Base-by-base conservation (phyloP, 306 rosid species). In the Myrica gale region DNA sequence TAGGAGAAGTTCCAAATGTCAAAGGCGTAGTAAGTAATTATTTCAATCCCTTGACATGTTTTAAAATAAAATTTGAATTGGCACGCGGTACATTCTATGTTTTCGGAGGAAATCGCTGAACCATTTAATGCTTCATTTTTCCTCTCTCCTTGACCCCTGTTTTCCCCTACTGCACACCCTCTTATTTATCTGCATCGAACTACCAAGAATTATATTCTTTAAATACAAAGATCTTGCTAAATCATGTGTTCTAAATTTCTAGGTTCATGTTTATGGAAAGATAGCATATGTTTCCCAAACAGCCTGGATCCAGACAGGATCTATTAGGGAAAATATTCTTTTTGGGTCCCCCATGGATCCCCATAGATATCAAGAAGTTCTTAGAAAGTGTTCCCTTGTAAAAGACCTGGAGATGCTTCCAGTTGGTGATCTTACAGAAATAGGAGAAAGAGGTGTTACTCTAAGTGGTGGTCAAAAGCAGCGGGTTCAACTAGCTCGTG, bases 201-300 rank as follows among this genome's bases (percentile, higher is more conserved):
- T 39, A 65, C 68, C 6, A 5, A n/a, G 48, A 41, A 39, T 42
- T 17, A n/a, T 20, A 56, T 20, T 51, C 7, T 1, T 7, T 5
- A 42, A 17, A 65, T 39, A 41, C 16, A 39, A 17, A 16, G 6
- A 63, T 42, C 69, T 39, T 65, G 69, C 48, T 65, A 65, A 65
- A 65, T 9, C 19, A 39, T 9, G 4, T 42, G 47, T 42, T 39
- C 21, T 65, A 41, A 41, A 65, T 43, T 41, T 84, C 47, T 85
- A 89, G 91, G 82, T 85, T 78, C 78, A 71, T 65, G 78, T 74
- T 43, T 69, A 67, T 73, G 90, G 90, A 37, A 85, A 84, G 74
- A 53, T 87, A 69, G 93, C 90, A 21, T 89, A 83, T 75, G 90
- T 89, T 83, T 84, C 93, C 41, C 93, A 89, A 77, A 79, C 90